Evolutionary conservation across 441 rosid genomes (phyloP).

Genomic region (Adansonia madagascariensis): DNA sequence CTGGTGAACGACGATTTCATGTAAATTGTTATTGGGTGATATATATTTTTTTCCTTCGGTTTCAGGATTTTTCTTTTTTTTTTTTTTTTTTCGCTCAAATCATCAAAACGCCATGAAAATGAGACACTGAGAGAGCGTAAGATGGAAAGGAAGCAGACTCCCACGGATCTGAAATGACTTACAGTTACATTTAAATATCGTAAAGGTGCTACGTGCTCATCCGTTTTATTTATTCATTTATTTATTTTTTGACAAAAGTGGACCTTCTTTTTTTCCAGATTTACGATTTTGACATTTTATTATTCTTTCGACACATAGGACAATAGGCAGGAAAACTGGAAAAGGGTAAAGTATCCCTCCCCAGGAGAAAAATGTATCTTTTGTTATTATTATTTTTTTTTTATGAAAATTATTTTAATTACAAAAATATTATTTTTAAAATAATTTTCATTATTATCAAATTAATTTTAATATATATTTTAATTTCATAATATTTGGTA

Average conservation of each 20-base stretch:
- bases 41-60: neutral
- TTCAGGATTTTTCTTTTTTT: neutral
- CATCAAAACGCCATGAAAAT: constrained; percentile 32
- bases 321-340: too few relatives aligned
- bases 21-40: neutral
- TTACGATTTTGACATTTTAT: constrained; percentile 38
- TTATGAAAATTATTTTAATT: too few relatives aligned
- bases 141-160: constrained; percentile 27
- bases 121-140: constrained; percentile 22
- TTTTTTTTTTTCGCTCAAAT: neutral
- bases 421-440: too few relatives aligned
- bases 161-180: constrained; percentile 56
- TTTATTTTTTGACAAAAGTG: neutral
- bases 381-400: too few relatives aligned
- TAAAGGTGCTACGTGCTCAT: neutral
- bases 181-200: constrained; percentile 37
- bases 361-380: too few relatives aligned
- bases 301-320: neutral
- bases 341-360: too few relatives aligned
- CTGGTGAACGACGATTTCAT: constrained; percentile 14
- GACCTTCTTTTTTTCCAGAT: constrained; percentile 10
- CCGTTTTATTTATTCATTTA: neutral
- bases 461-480: too few relatives aligned
- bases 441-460: too few relatives aligned
- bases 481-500: too few relatives aligned